Base-by-base conservation (phyloP, 768 basidiomycete species). In the Leucocoprinus sp. region DNA sequence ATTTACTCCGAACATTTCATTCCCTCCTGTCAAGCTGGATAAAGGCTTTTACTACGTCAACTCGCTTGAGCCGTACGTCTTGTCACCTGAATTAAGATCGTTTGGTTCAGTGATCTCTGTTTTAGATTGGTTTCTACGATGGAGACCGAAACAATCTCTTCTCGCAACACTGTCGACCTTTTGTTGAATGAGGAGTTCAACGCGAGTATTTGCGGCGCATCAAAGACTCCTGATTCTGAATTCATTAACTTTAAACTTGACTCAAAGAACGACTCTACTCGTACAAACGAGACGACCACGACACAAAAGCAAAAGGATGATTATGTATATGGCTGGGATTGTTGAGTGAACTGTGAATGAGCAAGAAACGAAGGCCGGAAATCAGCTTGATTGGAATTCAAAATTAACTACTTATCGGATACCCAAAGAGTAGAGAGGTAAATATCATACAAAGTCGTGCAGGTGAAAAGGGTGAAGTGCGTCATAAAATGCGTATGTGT, bases 21-120 rank as follows among this genome's bases (percentile, higher is more conserved):
- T 89, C 64, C 82, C 93, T 24, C 83, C 89, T 1, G 70, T 95
- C 46, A 81, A 80, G 61, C 76, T 92, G 4, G 83, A 78, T 47
- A 67, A 72, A 44, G 84, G 87, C 3, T 69, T 96, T 35, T 95
- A 89, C 66, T 97, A 97, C 55, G 82, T 92, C 37, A 95, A 93
- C 53, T 79, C 87, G 1, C 86, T 96, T 52, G 95, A 98, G 66
- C 82, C 90, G 78, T 86, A 65, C 56, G 82, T 76, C 9, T 31
- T n/a, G 14, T 43, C 37, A 43, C 42, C 37, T 33, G 21, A 22
- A 46, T 49, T 21, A 14, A 33, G 17, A 36, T 29, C 49, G 36
- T 45, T 39, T 40, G 29, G 21, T 51, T 22, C 23, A 34, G 19
- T 8, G 9, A 31, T 19, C 17, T 14, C 33, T 12, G 9, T 39